Base-by-base conservation (phyloP, 1,139 yeast genomes). In the Magnusiomyces suaveolens region DNA sequence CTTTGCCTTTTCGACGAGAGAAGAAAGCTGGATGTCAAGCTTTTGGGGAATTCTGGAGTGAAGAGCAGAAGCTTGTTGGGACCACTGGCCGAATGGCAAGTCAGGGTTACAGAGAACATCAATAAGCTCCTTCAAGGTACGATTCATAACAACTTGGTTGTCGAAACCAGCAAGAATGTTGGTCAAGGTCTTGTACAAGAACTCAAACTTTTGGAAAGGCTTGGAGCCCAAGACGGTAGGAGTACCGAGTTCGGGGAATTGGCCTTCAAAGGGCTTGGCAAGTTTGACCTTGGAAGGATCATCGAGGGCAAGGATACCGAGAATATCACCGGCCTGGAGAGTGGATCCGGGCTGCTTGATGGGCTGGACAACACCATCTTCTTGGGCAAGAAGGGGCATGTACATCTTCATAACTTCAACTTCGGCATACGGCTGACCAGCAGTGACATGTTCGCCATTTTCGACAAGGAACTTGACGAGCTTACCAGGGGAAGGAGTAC, bases 401-500 rank as follows among this genome's bases (percentile, higher is more conserved):
- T 69, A 69, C 97, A 90, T 90, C 74, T 92, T 92, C 99, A 92
- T 92, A 63, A 92, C 98, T 75, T 92, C 99, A 57, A 92, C 96
- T 74, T 92, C 98, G 49, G 98, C 98, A 67, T 82, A 94, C 49
- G 97, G 83, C 73, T 92, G 96, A 58, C 98, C 98, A 58, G 95
- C 83, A 59, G 74, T 74, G 63, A 92, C 81, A 66, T 90, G 97
- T 62, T 92, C 98, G 62, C 98, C 98, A 64, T 86, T 86, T 68
- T 92, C 97, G 59, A 92, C 95, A 64, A 92, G 77, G 71, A 82
- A 94, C 69, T 88, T 88, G 57, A 90, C 95, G 64, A 92, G 80
- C 73, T 94, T 92, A 77, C 99, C 99, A 54, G 98, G 99, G 48
- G 97, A 90, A 49, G 98, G 98, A 50, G 98, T 88, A 75, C 97